Evolutionary conservation across 2,329 filamentous ascomycete species (phyloP).

Genomic region (Talaromyces islandicus): DNA sequence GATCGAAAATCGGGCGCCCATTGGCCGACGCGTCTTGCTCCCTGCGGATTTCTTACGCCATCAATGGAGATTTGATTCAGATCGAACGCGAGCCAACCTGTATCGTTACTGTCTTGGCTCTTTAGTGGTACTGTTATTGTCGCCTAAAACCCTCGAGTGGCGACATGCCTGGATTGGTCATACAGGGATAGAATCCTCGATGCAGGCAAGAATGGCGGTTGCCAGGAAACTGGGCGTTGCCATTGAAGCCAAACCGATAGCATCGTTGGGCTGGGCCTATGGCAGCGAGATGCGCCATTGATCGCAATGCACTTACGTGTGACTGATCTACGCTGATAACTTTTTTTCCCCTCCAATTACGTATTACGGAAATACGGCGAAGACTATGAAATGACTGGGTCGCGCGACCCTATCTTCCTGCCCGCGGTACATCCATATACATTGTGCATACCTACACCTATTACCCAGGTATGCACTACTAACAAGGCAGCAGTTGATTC

Average conservation of each 20-base stretch:
- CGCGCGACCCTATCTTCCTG: background rate
- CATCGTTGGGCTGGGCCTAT: background rate
- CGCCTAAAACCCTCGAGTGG: background rate
- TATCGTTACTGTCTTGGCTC: background rate
- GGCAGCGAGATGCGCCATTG: background rate
- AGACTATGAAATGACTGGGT: background rate
- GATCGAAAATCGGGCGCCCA: background rate
- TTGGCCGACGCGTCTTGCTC: constrained; percentile 8
- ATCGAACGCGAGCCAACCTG: background rate
- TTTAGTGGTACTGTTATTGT: background rate
- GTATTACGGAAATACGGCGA: background rate
- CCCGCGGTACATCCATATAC: background rate
- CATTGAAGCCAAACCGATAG: background rate
- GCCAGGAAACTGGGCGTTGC: background rate
- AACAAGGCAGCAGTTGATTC: too few species aligned
- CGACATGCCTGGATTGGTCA: background rate
- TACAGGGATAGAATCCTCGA: background rate
- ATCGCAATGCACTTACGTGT: background rate
- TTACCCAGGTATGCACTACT: background rate
- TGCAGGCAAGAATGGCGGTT: background rate
- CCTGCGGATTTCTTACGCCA: background rate
- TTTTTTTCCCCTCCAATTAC: background rate
- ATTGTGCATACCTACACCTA: background rate
- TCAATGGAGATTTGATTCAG: background rate
- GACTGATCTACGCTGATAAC: background rate